These are phyloP conservation scores for Nicotiana knightiana DNA, from an alignment of 257 asterid genomes.

Conservation along the genomic window DNA sequence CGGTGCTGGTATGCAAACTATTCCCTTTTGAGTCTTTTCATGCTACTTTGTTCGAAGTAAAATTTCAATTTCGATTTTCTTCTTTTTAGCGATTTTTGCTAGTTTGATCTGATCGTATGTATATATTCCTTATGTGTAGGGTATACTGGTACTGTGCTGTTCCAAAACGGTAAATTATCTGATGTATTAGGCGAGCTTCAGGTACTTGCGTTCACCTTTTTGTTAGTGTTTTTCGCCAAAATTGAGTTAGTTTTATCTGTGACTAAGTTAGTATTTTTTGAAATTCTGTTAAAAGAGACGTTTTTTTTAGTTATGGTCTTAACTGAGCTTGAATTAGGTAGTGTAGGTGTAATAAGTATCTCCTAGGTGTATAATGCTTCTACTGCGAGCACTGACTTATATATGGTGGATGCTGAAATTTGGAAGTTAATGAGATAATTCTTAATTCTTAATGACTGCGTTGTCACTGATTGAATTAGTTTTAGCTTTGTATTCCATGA, in stretches of 20 bases:
- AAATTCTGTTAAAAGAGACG: neutral
- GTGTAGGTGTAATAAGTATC: neutral
- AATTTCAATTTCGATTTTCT: neutral
- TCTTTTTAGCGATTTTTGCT: neutral
- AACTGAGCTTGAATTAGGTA: neutral
- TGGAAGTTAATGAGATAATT: neutral
- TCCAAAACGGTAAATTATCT: slow-evolving; percentile 33
- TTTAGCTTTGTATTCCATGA: neutral
- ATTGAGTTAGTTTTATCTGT: neutral
- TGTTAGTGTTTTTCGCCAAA: neutral
- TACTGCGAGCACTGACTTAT: neutral
- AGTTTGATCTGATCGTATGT: neutral
- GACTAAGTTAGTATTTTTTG: neutral
- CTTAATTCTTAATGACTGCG: neutral
- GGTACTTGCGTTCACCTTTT: slow-evolving; percentile 11
- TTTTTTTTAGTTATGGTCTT: neutral
- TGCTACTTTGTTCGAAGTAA: neutral
- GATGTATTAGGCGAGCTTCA: slow-evolving; percentile 32
- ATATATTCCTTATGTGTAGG: slow-evolving; percentile 14
- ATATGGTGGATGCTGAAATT: neutral
- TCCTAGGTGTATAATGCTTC: neutral
- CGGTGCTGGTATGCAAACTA: slow-evolving; percentile 7
- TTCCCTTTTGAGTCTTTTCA: neutral
- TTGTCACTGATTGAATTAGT: neutral
- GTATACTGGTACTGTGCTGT: slow-evolving; percentile 30